Base-by-base conservation (phyloP, 805 yeast species). In the Candida berthetii region DNA sequence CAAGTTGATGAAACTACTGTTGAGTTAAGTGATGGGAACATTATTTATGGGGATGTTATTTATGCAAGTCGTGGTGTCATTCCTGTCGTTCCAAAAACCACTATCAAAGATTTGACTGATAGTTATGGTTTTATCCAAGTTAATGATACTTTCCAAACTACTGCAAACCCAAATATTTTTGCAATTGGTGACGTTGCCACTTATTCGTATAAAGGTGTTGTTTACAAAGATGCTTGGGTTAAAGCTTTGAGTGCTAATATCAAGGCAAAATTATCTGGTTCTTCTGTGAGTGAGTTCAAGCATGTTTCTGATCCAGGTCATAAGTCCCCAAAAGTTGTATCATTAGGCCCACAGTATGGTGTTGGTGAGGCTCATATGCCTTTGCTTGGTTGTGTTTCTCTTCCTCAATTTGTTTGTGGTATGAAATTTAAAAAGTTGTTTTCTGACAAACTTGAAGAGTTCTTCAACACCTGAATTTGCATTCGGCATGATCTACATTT, bases 131-230 rank as follows among this genome's bases (percentile, higher is more conserved):
- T 44, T 35, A 45, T 54, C 40, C 39, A 37, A 7, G 49, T 58
- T 13, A 32, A 49, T 13, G 48, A 48, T 7, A 52, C 54, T 1
- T 57, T 58, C 37, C 55, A 24, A 14, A 51, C 45, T 3, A 8
- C 15, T 7, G 6, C 34, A 9, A 37, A 39, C 14, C 10, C 46
- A 0, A 49, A 51, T 28, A 47, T 62, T 4, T 63, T 62, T 42
- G 60, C 66, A 2, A 50, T 62, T 40, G 69, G 68, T 13, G 68
- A 64, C 45, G 57, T 57, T 16, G 41, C 48, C 11, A 48, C 51
- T 42, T 51, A 45, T 42, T 40, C 42, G 2, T 46, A 44, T 36
- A 60, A 58, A 34, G 54, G 62, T 11, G 17, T 61, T 0, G 5
- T 35, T 3, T 39, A 34, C 8, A 37, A 39, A 25, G 42, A 41